Evolutionary conservation across 2,329 filamentous ascomycete genomes (phyloP), one percentile per base, ranked within the genome.

Genomic region (Neofusicoccum kwambonambiense): DNA sequence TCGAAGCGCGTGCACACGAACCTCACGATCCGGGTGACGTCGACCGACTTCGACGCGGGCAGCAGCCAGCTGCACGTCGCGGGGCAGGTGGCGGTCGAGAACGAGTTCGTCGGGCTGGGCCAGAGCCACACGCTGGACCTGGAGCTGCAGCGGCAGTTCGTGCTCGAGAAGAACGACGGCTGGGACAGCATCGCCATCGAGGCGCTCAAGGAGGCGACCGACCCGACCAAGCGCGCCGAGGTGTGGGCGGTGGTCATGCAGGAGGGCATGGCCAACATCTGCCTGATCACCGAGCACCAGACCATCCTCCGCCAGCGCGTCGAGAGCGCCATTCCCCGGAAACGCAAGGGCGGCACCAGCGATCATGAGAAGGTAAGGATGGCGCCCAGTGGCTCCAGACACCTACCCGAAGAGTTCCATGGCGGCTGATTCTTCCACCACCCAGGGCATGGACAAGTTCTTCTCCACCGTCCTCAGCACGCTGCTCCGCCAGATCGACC

Each of bases 171-270:
- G 79, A 85, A 86, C 44, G 81, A 87, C 8, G 86, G 93, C 47
- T 99, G 95, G 95, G 95, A 99, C 77, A 93, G 90, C 69, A 88
- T 99, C 11, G 91, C 93, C 3, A 81, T 90, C 54, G 88, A 91
- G 66, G 89, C 91, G 51, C 84, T 99, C 11, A 83, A 86, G 64
- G 92, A 97, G 75, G 90, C 93, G 0, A 84, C 94, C 13, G 89
- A 91, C 70, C 87, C 91, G 70, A 89, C 92, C 69, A 89, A 89
- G 72, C 88, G 90, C 67, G 93, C 92, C 0, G 90, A 94, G 67
- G 85, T 96, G 17, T 92, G 93, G 64, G 94, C 95, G 0, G 89
- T 98, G 0, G 91, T 98, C 27, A 94, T 99, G 90, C 91, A 96
- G 71, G 94, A 98, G 72, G 90, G 91, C 2, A 77, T 91, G 15